Evolutionary conservation across 371 early-diverging fungal genomes (phyloP).

Genomic region (Homolaphlyctis polyrhiza): DNA sequence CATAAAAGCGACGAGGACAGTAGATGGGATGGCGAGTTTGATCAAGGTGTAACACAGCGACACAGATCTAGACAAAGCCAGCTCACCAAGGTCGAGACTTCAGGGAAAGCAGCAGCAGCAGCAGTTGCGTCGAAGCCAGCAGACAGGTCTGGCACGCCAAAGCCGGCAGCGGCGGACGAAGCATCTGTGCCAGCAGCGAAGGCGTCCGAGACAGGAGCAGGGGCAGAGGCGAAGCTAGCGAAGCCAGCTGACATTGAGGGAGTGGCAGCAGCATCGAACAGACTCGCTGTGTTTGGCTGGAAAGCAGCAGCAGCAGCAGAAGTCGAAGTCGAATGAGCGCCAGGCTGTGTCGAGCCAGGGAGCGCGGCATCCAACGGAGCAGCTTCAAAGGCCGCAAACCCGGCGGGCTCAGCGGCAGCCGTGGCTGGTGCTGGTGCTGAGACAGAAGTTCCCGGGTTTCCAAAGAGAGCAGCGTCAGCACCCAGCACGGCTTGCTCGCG

Average conservation of each 20-base stretch:
- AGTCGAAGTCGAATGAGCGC: neutral
- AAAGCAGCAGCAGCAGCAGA: neutral
- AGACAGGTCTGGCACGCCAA: neutral
- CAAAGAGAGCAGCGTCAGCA: constrained; percentile 41
- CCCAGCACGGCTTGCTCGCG: constrained; percentile 80
- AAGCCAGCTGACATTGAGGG: neutral
- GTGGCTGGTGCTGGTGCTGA: neutral
- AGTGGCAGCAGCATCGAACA: neutral
- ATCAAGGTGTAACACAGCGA: too few relatives aligned
- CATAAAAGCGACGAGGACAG: too few relatives aligned
- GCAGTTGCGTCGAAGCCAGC: neutral
- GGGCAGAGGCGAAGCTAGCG: constrained; percentile 1
- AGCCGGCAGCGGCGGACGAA: neutral
- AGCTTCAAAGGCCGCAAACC: neutral
- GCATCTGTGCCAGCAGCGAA: neutral
- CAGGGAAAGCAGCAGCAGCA: constrained; percentile 1
- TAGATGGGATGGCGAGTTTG: too few relatives aligned
- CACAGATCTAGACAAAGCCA: neutral
- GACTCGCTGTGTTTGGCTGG: neutral
- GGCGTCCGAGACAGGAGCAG: neutral
- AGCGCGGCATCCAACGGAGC: constrained; percentile 4
- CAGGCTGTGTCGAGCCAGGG: too few relatives aligned
- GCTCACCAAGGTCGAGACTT: constrained; percentile 2
- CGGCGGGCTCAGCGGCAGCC: neutral
- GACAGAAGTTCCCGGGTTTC: constrained; percentile 9